Evolutionary conservation across 352 stramenopile genomes (phyloP).

Genomic region (Pythium rishiriense): DNA sequence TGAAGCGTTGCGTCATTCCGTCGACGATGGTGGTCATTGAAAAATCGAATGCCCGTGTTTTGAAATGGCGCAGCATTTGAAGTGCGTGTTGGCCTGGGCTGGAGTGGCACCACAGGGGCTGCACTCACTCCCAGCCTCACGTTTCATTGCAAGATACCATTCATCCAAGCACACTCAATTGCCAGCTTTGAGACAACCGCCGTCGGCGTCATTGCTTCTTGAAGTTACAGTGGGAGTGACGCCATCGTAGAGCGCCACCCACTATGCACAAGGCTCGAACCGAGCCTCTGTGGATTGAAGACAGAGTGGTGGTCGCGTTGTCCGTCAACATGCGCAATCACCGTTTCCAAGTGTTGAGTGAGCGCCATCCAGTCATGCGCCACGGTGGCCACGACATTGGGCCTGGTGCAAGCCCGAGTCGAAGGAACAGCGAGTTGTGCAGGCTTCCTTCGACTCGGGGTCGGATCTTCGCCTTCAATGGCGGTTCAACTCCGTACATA

Average conservation of each 20-base stretch:
- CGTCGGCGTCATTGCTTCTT: slow-evolving; percentile 10
- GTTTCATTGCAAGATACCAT: neutral
- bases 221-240: slow-evolving; percentile 24
- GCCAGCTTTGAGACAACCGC: neutral
- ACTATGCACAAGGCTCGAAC: neutral
- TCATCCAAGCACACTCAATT: neutral
- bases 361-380: neutral
- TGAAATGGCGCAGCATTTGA: neutral
- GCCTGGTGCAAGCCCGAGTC: too few species aligned
- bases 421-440: too few species aligned
- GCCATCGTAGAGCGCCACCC: neutral
- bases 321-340: neutral
- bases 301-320: neutral
- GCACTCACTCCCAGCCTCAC: neutral
- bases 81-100: neutral
- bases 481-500: too few species aligned
- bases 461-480: too few species aligned
- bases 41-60: neutral
- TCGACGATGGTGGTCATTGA: neutral
- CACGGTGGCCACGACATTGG: neutral
- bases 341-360: neutral
- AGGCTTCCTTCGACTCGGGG: too few species aligned
- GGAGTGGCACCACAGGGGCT: neutral
- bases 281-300: neutral
- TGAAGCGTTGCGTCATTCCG: neutral